Percentiles rank a stretch among this genome's conserved stretches.
phyloP scores from a whole-genome alignment of 78 protist species.

The Trichosphaerium sp. region DNA sequence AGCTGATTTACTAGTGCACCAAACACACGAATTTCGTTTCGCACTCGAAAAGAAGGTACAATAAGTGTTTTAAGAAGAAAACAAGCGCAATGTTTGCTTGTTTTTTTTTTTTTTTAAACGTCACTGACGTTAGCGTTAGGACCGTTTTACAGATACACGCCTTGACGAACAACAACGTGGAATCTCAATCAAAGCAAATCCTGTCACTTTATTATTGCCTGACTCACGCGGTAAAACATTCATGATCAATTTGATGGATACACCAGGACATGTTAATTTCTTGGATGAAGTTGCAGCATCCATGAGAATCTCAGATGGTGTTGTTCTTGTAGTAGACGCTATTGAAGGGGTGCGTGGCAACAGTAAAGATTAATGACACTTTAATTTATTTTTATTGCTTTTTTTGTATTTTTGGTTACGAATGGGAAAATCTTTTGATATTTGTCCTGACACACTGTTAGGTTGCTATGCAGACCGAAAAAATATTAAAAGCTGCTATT shows the following conservation, averaged over 20 bases:
- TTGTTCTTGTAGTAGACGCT: slow-evolving; percentile 86
- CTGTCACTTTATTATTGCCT: slow-evolving; percentile 83
- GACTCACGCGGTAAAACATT: slow-evolving; percentile 60
- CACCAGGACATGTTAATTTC: slow-evolving; percentile 96
- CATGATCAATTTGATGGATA: slow-evolving; percentile 90
- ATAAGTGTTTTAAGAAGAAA: not conserved
- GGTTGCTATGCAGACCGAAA: slow-evolving; percentile 70
- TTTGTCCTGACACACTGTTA: slow-evolving; percentile 1
- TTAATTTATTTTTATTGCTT: not conserved
- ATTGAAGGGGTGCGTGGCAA: slow-evolving; percentile 75
- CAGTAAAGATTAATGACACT: not conserved
- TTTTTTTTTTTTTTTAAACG: not conserved
- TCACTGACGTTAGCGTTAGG: slow-evolving; percentile 2
- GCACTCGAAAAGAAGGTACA: not conserved
- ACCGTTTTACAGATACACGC: slow-evolving; percentile 86
- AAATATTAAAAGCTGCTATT: slow-evolving; percentile 51
- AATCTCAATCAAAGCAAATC: slow-evolving; percentile 78
- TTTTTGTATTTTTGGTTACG: not conserved
- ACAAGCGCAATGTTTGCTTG: not conserved
- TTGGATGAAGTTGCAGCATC: slow-evolving; percentile 82
- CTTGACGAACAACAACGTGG: slow-evolving; percentile 81
- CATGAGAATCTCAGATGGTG: slow-evolving; percentile 85
- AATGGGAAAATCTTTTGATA: too few relatives aligned
- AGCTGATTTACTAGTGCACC: slow-evolving; percentile 75
- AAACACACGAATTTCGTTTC: slow-evolving; percentile 64